Evolutionary conservation across 345 rosid species (phyloP), one percentile per base, ranked within the genome.

Genomic region (Jatropha curcas): DNA sequence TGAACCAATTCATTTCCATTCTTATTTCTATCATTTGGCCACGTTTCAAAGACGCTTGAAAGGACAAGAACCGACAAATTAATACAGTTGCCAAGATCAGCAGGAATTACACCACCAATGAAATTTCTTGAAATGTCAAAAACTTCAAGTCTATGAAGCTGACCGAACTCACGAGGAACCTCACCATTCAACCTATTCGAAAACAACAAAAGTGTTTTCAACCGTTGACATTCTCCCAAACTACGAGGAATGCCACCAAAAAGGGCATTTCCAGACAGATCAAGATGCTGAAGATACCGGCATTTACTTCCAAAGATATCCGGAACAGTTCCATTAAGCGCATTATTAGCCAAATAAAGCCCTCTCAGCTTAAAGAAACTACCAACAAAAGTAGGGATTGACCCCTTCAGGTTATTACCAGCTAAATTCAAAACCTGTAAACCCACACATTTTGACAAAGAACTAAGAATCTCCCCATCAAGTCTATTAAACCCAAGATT

Each of bases 401-500:
- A 24, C 20, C 81, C 81, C n/a, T 66, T 52, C 45, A 77, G 56
- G 55, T 46, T 60, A 41, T 81, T 81, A 63, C 77, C 82, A 31
- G 79, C 73, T 68, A 81, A 71, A 78, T 74, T 78, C 68, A 81
- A 64, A 31, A 81, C 52, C 75, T 77, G 75, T 59, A 81, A 64
- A 48, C 34, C 46, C 52, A 10, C 71, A 78, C 48, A 78, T 14
- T 71, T 63, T 16, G 52, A 62, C 1, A 78, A 25, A 9, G 65
- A 74, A 68, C 17, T 13, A 2, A 80, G 80, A 65, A 82, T 67
- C 64, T 52, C 56, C 30, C 82, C 80, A 46, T 39, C 52, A 76
- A 79, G 66, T 43, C 75, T 70, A 57, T 82, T 82, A 48, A 82
- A 70, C 46, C 76, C 85, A 52, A 82, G 76, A 70, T 82, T 82